Base-by-base conservation (phyloP, 2,329 filamentous ascomycete species). In the Trichoderma citrinoviride region DNA sequence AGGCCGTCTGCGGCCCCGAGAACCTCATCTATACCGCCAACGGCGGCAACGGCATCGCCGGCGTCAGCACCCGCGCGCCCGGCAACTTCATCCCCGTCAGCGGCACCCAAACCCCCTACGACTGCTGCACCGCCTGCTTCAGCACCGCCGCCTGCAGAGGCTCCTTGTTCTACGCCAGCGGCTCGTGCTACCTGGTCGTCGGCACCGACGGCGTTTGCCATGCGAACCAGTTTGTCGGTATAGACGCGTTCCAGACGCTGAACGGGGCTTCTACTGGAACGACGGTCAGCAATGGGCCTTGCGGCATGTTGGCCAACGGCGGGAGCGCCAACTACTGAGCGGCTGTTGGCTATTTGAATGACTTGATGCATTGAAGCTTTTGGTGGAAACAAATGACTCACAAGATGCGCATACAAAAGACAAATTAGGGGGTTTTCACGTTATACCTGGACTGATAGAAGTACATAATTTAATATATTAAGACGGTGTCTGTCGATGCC, bases 91-190 rank as follows among this genome's bases (percentile, higher is more conserved):
- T 47, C 23, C 29, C 19, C 2, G 52, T 64, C 29, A 27, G 17
- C 3, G 47, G 60, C 19, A 23, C 33, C 25, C 3, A n/a, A 4
- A 15, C 6, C 33, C 17, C 61, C 37, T 64, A 64, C 54, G 17
- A 21, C 5, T 64, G 61, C 33, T 64, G 61, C 23, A 7, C 43
- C 10, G 5, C 44, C 23, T 64, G 61, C 23, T 50, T 52, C 43
- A 64, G 27, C 21, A 64, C 17, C 10, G 0, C 12, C 2, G 19
- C 41, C 61, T 64, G 61, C 29, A 19, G 61, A 33, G 54, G 43
- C 2, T 49, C 61, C 17, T 4, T 57, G 8, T 29, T 17, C 25
- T 37, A 10, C 40, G 27, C 14, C 15, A 27, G 68, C 68, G 86
- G 29, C 10, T 7, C 25, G 5, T 62, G 60, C 60, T 54, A 3